Base-by-base conservation (phyloP, 495 filamentous ascomycete genomes). In the Penicillium mononematosum region DNA sequence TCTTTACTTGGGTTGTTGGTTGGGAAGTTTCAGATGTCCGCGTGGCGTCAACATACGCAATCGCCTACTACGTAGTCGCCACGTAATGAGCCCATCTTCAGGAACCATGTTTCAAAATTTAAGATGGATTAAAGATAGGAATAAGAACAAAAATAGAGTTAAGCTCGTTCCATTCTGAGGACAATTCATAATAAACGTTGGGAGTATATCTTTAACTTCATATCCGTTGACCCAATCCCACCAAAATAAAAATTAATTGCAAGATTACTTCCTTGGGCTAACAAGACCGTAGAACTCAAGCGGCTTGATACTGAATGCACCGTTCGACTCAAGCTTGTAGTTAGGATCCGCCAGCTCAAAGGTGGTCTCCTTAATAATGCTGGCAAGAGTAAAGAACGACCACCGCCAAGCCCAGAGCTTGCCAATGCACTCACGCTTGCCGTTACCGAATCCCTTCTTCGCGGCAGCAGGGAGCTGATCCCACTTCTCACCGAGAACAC, bases 391-490 rank as follows among this genome's bases (percentile, higher is more conserved):
- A 45, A 73, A 65, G 58, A 78, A 57, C 27, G 70, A 72, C 78
- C 78, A 81, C 61, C 87, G 80, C 83, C 80, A 85, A 4, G 87
- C 87, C 75, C 84, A 88, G 57, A 81, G 66, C 60, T 78, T 81
- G 5, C 87, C 88, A 45, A 86, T 81, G 56, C 88, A 90, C 59
- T 79, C 78, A 38, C 88, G 68, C 75, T 85, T 85, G 19, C 88
- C 88, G 56, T 88, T 89, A 2, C 88, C 88, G 53, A 88, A 90
- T 38, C 75, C 76, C 60, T 86, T 88, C 81, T 85, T 88, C 8
- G 82, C 83, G 0, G 75, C 81, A 5, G 68, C 58, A 0, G 85
- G 86, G 41, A 89, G 65, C 22, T 65, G 69, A 10, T 85, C 81
- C 65, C 85, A 89, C 16, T 75, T 71, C 58, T 87, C 82, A 31